Conservation (phyloP, 192 early-diverging fungal species). For the Dimargaris cristalligena region DNA sequence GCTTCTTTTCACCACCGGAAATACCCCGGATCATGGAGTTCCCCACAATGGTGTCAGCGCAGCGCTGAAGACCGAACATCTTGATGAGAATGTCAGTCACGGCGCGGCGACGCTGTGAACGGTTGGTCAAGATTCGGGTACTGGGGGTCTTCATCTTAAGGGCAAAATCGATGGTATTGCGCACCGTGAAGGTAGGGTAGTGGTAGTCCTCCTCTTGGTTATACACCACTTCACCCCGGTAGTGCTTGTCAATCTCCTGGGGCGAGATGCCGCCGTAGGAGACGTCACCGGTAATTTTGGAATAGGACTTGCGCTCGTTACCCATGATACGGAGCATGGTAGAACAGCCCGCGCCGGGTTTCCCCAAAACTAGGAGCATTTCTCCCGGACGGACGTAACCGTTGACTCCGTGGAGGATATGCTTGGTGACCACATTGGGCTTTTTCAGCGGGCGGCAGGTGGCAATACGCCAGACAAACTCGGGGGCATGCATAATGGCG, state of each 20-base stretch:
- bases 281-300: conserved; percentile 32
- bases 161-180: conserved; percentile 61
- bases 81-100: conserved; percentile 24
- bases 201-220: conserved; percentile 49
- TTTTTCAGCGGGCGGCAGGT: not conserved
- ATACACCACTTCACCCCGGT: conserved; percentile 38
- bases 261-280: conserved; percentile 17
- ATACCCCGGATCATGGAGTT: conserved; percentile 40
- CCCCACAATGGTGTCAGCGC: conserved; percentile 37
- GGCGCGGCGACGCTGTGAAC: not conserved
- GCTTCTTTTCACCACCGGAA: conserved; percentile 50
- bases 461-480: not conserved
- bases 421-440: not conserved
- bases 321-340: conserved; percentile 45
- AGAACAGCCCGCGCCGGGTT: conserved; percentile 52
- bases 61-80: conserved; percentile 35
- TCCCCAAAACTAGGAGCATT: conserved; percentile 48
- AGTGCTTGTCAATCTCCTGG: conserved; percentile 35
- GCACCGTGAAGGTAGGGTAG: conserved; percentile 58
- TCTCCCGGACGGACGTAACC: conserved; percentile 47
- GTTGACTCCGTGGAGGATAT: conserved; percentile 33
- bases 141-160: conserved; percentile 49
- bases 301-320: conserved; percentile 30
- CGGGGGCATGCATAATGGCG: not conserved
- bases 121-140: conserved; percentile 15